Evolutionary conservation across 202 grass and related monocot genomes (phyloP), one percentile per base, ranked within the genome.

Genomic region (Hordeum pubiflorum): DNA sequence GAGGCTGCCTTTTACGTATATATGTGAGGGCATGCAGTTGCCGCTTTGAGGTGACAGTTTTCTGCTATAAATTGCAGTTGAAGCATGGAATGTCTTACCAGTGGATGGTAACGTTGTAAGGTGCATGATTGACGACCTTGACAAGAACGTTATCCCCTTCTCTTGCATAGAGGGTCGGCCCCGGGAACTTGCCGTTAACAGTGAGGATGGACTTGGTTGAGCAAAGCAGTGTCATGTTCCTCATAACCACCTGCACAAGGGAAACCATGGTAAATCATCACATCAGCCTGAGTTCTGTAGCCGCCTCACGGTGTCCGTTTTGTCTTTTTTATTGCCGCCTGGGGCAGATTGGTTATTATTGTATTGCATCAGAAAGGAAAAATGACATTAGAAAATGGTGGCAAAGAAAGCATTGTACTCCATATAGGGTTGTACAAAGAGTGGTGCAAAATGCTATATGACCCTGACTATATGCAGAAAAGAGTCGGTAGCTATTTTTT

Each of bases 61-160:
- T 61, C 37, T 46, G 54, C 54, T 72, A 59, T 71, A 34, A 32
- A 10, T 59, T 71, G 36, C 9, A n/a, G 54, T 43, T 71, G 20
- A 57, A 83, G 32, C 43, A 40, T 72, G 55, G 75, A 44, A 26
- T 20, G 32, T 17, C 91, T 78, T 70, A 94, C 91, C 91, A 94
- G 83, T 94, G 91, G 72, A 89, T 84, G 56, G 91, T 94, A 65
- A 94, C 78, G 54, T 94, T 91, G 83, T 91, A 74, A 21, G 86
- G 65, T 77, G 83, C 81, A 76, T 91, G 89, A 55, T 94, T 94
- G 69, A 89, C 78, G 22, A 94, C 91, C 78, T 89, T 89, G 81
- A 89, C 78, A 18, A 94, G 61, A 57, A 94, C 83, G 3, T 81
- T 89, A 77, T 94, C 91, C 1, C 84, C 91, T 91, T 91, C 91